Base-by-base conservation (phyloP, 73 alveolate genomes). In the Paraurostyla sp. region DNA sequence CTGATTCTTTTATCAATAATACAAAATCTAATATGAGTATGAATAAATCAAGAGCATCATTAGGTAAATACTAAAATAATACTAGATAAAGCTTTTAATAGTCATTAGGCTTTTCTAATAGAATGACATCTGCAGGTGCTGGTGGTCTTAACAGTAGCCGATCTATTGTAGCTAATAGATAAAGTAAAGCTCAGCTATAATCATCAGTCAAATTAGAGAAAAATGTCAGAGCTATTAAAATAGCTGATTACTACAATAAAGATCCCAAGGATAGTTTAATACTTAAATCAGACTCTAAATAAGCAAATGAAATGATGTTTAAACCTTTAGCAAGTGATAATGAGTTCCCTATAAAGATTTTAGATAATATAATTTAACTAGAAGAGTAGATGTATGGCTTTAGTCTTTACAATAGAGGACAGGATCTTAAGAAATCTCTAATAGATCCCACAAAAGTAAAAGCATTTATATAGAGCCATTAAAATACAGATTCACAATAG, bases 331-430 rank as follows among this genome's bases (percentile, higher is more conserved):
- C 58, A 13, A 15, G 22, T 20, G 78, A 51, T 29, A 16, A 18
- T 0, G 89, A 78, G 16, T 78, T 78, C 33, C 89, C 89, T 9
- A 78, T 78, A 3, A 78, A 78, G 80, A 78, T 78, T 7, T 41
- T 78, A 4, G 89, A 78, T 27, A 78, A 78, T 35, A 50, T 78
- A 16, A 78, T 78, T n/a, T 9, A 25, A 54, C 63, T 52, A 7
- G 89, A 78, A 54, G 89, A 78, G 80, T 32, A 49, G 43, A 1
- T 52, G 2, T 78, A 78, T 51, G 89, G 89, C 15, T 78, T 78
- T 40, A 51, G 80, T 40, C 23, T 78, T 1, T 78, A 52, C 41
- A 78, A 78, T 38, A 78, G 89, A 54, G 89, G 89, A 20, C 13
- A 78, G 7, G 89, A 78, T 13, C 78, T 78, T 3, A 78, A 54